Evolutionary conservation across 345 rosid species (phyloP), one percentile per base, ranked within the genome.

Genomic region (Durio zibethinus): DNA sequence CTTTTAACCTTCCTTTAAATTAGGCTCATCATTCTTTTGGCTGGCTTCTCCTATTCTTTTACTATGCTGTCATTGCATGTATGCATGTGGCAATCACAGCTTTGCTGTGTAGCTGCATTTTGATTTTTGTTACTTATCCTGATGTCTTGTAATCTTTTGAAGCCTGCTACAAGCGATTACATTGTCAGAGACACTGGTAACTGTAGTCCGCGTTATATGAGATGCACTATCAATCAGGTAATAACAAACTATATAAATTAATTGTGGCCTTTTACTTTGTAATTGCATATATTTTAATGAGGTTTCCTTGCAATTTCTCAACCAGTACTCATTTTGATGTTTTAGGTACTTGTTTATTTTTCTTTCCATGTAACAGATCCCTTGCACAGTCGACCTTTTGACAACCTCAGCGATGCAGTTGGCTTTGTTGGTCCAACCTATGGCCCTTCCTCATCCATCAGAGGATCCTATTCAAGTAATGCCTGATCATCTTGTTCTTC

Each of bases 221-320:
- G 99, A 86, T 96, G 97, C 82, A 94, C 99, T 53, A 91, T 96
- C 83, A 92, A 88, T 86, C 99, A 94, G 98, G 99, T 96, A 60
- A 69, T 14, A 65, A 21, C 61, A 57, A 64, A 78, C 68, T 77
- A 78, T 78, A 20, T 83, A 2, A 73, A 69, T 76, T 42, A 43
- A 54, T 60, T 43, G 56, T 60, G 76, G 74, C 60, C 48, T 42
- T 29, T 68, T 71, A 43, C 57, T 60, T 56, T 76, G 20, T 61
- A 52, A 29, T 74, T 59, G 43, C 10, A 42, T 29, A 33, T 54
- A 56, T 15, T 35, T 62, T 69, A 74, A n/a, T 67, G 33, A 76
- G 63, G 50, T 77, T 53, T 36, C 25, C 18, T 66, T 67, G 36
- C 42, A 77, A 66, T 54, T 43, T 54, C n/a, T 35, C 53, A 35